A percentile compares a stretch with the other conserved stretches of the same genome.
Evolutionary conservation across 1,284 basidiomycete genomes (phyloP).

Genomic region (Pisolithus thermaeus): DNA sequence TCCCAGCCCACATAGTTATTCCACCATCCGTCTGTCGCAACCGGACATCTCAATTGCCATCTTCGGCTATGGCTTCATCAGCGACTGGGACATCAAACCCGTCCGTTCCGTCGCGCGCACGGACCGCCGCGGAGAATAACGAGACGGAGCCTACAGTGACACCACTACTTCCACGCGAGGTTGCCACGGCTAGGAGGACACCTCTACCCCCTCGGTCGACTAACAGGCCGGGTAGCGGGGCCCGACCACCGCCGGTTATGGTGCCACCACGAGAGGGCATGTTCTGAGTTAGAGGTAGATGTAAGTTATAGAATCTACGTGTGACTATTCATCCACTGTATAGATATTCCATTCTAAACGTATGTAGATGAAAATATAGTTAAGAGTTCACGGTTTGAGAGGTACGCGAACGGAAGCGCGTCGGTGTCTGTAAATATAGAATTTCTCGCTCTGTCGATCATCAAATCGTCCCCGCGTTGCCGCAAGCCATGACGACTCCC

Average conservation of each 20-base stretch:
- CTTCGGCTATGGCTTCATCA: conserved; percentile 15
- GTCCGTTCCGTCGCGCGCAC: conserved; percentile 11
- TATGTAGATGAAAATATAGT: too few relatives aligned
- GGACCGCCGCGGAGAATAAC: conserved; percentile 12
- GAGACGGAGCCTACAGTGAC: conserved; percentile 18
- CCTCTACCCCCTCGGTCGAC: conserved; percentile 54
- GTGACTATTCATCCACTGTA: too few relatives aligned
- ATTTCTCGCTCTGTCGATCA: too few relatives aligned
- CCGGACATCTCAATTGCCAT: conserved; percentile 21
- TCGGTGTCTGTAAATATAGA: conserved; percentile 4
- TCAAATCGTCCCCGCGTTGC: too few relatives aligned
- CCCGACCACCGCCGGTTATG: conserved; percentile 42
- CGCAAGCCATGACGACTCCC: conserved; percentile 20
- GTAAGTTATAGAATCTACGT: background rate
- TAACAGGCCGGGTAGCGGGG: conserved; percentile 53
- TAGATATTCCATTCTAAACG: too few relatives aligned
- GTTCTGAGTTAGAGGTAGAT: conserved; percentile 32
- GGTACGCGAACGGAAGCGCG: conserved; percentile 7
- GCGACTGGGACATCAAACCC: conserved; percentile 13
- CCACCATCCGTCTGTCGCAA: conserved; percentile 25
- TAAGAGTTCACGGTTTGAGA: too few relatives aligned
- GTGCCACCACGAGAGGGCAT: conserved; percentile 51
- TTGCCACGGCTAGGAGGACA: conserved; percentile 31
- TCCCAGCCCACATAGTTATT: conserved; percentile 19
- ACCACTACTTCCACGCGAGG: conserved; percentile 27